These are phyloP conservation scores for Wickerhamiella lipophila DNA, from an alignment of 805 yeast genomes.

Conservation along the genomic window DNA sequence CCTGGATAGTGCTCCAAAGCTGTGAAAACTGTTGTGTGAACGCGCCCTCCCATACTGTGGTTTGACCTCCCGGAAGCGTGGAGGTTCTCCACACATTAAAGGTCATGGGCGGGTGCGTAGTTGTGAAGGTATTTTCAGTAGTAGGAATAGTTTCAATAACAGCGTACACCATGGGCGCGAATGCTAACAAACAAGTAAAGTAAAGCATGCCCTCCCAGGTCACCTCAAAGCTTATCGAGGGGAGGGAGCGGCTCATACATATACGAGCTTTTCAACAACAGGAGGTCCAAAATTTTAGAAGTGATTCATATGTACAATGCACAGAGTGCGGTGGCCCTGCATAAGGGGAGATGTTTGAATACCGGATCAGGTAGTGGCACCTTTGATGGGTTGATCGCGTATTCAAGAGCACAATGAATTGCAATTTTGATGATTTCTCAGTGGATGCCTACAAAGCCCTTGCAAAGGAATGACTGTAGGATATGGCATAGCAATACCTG, in stretches of 20 bases:
- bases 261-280: not conserved
- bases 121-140: not conserved
- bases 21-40: not conserved
- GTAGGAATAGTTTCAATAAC: not conserved
- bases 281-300: not conserved
- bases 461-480: no score
- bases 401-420: no score
- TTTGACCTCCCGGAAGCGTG: not conserved
- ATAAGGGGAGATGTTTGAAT: not conserved
- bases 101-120: constrained; percentile 7
- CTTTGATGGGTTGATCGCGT: not conserved
- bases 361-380: not conserved
- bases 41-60: constrained; percentile 2
- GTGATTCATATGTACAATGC: not conserved
- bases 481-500: not conserved
- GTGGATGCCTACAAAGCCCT: no score
- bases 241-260: not conserved
- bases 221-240: not conserved
- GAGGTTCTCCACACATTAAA: constrained; percentile 1
- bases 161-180: not conserved
- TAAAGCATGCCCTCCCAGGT: not conserved
- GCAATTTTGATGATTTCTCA: no score
- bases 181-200: not conserved
- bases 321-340: not conserved
- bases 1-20: not conserved